Evolutionary conservation across 768 basidiomycete genomes (phyloP).

Genomic region (Rhizopogon sp.): DNA sequence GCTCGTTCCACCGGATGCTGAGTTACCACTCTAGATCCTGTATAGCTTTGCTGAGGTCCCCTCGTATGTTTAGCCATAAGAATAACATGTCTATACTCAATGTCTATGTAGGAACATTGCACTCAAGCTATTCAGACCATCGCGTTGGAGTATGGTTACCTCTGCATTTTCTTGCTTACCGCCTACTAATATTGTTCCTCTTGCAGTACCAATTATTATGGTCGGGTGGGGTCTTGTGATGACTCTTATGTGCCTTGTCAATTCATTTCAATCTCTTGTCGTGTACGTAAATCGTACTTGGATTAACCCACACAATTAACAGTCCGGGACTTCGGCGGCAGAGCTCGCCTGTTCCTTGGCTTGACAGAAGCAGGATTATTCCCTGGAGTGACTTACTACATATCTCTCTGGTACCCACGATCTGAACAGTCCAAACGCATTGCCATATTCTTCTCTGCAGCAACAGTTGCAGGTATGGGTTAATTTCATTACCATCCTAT

Average conservation of each 20-base stretch:
- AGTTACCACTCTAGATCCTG: conserved; percentile 18
- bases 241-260: conserved; percentile 34
- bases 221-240: conserved; percentile 35
- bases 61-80: conserved; percentile 22
- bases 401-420: conserved; percentile 58
- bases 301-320: neutral
- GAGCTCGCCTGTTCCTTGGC: conserved; percentile 40
- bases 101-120: conserved; percentile 29
- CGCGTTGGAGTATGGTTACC: conserved; percentile 28
- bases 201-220: conserved; percentile 35
- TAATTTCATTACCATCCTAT: neutral
- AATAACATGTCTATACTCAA: neutral
- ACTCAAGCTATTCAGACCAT: conserved; percentile 31
- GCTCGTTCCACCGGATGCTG: neutral
- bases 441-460: conserved; percentile 61
- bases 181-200: conserved; percentile 9
- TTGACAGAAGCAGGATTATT: conserved; percentile 43
- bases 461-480: conserved; percentile 44
- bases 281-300: conserved; percentile 19
- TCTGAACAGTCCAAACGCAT: conserved; percentile 53
- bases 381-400: conserved; percentile 37
- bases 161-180: neutral
- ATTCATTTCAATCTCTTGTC: conserved; percentile 24
- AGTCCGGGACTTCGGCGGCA: conserved; percentile 4
- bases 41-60: conserved; percentile 35